Conservation (phyloP, 768 basidiomycete species). For the Clitopilus passeckerianus region DNA sequence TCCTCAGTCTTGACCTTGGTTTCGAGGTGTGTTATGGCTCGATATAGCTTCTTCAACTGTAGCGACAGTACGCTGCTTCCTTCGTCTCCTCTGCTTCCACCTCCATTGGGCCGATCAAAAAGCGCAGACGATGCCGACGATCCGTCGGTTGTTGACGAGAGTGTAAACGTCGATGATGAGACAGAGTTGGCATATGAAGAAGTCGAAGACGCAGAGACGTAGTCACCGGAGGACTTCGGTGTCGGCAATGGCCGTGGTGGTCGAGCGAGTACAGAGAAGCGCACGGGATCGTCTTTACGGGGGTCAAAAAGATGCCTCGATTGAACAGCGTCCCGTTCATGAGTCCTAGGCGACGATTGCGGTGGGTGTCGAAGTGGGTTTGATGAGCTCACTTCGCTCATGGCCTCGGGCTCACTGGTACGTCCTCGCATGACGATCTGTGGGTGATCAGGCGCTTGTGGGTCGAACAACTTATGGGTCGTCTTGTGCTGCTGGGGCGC, state of each 20-base stretch:
- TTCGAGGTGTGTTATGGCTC: conserved; percentile 78
- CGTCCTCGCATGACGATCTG: conserved; percentile 22
- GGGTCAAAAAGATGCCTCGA: conserved; percentile 79
- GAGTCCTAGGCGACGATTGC: conserved; percentile 20
- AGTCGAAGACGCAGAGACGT: conserved; percentile 68
- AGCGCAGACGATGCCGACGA: conserved; percentile 70
- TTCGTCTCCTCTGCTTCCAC: conserved; percentile 45
- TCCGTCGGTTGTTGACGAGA: conserved; percentile 73
- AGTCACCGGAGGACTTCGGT: conserved; percentile 64
- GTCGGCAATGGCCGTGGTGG: conserved; percentile 41
- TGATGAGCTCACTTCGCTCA: conserved; percentile 54
- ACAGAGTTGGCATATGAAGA: conserved; percentile 72
- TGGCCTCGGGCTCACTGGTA: conserved; percentile 60
- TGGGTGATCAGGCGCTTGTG: conserved; percentile 57
- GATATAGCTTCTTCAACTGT: conserved; percentile 80
- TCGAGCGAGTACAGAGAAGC: conserved; percentile 66
- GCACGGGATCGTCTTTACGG: conserved; percentile 85
- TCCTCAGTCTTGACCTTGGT: conserved; percentile 64
- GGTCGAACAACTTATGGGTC: conserved; percentile 61
- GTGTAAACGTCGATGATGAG: conserved; percentile 63
- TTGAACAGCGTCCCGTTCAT: conserved; percentile 23
- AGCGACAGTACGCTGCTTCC: conserved; percentile 64
- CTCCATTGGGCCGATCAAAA: conserved; percentile 48
- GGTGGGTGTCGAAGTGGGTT: conserved; percentile 39
- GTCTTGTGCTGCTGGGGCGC: conserved; percentile 15